Conservation (phyloP, 2,329 filamentous ascomycete genomes). For the Pseudogymnoascus sp. region DNA sequence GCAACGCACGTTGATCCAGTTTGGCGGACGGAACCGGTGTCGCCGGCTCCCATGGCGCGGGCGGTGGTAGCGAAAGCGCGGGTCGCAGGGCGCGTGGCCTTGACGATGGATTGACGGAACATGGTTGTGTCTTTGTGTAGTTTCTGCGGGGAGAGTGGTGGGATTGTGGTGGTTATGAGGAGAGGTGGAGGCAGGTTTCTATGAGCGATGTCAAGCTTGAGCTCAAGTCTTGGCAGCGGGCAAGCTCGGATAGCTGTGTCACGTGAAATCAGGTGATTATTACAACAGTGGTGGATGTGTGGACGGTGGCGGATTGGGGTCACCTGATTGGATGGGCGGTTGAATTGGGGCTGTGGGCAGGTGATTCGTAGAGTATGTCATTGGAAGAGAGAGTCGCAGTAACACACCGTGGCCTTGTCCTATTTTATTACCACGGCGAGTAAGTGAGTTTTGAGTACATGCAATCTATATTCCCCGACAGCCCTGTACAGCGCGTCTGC, state of each 20-base stretch:
- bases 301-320: slow-evolving; percentile 9
- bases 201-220: slow-evolving; percentile 15
- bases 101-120: slow-evolving; percentile 52
- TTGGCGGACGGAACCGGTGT: slow-evolving; percentile 32
- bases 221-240: slow-evolving; percentile 15
- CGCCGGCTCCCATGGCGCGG: slow-evolving; percentile 55
- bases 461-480: slow-evolving; percentile 3
- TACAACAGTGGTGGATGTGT: slow-evolving; percentile 12
- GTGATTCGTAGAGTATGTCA: slow-evolving; percentile 1
- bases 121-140: slow-evolving; percentile 37
- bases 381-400: not conserved
- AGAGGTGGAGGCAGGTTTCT: slow-evolving; percentile 9
- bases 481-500: not conserved
- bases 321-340: not conserved
- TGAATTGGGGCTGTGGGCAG: slow-evolving; percentile 6
- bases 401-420: not conserved
- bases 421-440: not conserved
- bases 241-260: slow-evolving; percentile 11
- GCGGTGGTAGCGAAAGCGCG: slow-evolving; percentile 34
- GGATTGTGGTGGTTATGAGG: slow-evolving; percentile 14
- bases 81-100: slow-evolving; percentile 39
- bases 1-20: slow-evolving; percentile 12
- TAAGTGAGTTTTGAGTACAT: not conserved
- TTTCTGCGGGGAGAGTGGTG: not conserved
- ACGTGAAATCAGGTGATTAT: not conserved